Evolutionary conservation across 2,329 filamentous ascomycete species (phyloP), one percentile per base, ranked within the genome.

Genomic region (Aureobasidium sp.): DNA sequence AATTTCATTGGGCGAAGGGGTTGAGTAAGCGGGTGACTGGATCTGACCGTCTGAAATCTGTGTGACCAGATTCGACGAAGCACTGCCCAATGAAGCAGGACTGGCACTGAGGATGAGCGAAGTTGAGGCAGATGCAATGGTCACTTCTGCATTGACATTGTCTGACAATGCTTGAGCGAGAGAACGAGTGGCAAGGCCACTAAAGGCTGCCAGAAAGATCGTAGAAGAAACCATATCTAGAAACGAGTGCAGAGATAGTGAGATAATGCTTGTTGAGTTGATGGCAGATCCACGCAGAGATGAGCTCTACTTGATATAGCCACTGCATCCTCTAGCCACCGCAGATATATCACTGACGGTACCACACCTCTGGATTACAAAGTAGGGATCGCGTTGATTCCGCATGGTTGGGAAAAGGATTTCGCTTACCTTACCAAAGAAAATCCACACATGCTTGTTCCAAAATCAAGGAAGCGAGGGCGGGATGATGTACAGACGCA

Each of bases 11-110:
- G 48, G 37, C 19, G 11, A 25, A 21, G 27, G 10, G n/a, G 27
- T 49, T 2, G 34, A 16, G 21, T 24, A 22, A 21, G 35, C 35
- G 5, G 35, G 34, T 1, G 35, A 24, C 5, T 50, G 47, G 19
- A 50, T 50, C 25, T 40, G 47, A n/a, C 47, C 47, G 40, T 50
- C 47, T 10, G 47, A 50, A 2, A 50, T 39, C 27, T 50, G 47
- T 6, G 35, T 40, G 12, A 50, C 47, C 11, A 16, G 24, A 16
- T 3, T 29, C 8, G 42, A 47, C 12, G 42, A 24, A 11, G 17
- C 4, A 17, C 11, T 14, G 4, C 34, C 47, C 16, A 35, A 50
- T 16, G 47, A 40, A 30, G 47, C 3, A 27, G 48, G 29, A 8
- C 48, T 52, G 3, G 38, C 37, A 42, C 37, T 41, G 37, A 52